phyloP scores from a whole-genome alignment of 345 rosid species.

The Eucalyptus sp. region DNA sequence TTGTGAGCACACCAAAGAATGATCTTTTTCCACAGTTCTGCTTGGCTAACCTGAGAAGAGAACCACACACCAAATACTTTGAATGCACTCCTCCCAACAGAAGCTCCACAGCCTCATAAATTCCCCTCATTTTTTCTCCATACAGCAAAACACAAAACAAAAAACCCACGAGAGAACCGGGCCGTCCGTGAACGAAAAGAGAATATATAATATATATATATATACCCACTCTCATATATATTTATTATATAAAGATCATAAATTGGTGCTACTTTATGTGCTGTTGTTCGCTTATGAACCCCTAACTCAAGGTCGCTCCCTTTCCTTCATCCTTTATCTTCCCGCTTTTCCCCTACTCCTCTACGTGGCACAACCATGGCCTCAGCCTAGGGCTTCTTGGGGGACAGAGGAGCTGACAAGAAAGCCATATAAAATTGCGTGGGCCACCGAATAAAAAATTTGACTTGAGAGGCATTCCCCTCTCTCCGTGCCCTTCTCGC shows the following conservation, averaged over 20 bases:
- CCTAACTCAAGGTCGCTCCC: not conserved
- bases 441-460: not conserved
- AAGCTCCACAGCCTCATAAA: slow-evolving; percentile 48
- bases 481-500: not conserved
- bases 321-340: not conserved
- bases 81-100: slow-evolving; percentile 2
- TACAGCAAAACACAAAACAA: not conserved
- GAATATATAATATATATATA: not conserved
- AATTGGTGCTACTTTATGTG: not conserved
- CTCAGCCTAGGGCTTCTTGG: not conserved
- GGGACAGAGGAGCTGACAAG: not conserved
- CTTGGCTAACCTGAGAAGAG: slow-evolving; percentile 41
- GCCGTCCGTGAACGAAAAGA: not conserved
- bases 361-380: not conserved
- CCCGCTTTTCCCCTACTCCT: not conserved
- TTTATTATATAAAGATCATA: not conserved
- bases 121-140: not conserved
- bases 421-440: not conserved
- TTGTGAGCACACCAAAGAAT: not conserved
- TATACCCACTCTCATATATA: not conserved
- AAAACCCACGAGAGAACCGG: not conserved
- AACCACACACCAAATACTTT: slow-evolving; percentile 44
- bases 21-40: slow-evolving; percentile 27
- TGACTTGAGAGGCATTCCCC: not conserved
- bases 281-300: not conserved